Evolutionary conservation across 2,329 filamentous ascomycete species (phyloP), one percentile per base, ranked within the genome.

Genomic region (Microdochium trichocladiopsis): DNA sequence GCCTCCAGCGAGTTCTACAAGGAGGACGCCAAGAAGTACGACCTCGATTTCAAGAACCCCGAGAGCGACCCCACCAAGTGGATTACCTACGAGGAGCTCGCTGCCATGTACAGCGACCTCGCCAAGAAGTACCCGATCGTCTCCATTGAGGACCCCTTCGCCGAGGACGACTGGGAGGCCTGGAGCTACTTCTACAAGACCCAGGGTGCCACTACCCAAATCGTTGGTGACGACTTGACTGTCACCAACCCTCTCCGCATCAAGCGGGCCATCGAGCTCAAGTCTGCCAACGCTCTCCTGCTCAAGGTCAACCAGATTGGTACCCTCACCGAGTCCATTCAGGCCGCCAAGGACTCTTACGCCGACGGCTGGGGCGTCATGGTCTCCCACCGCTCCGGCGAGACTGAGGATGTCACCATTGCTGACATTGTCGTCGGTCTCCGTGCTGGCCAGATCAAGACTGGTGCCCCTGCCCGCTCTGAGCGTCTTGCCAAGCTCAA

Each of bases 131-230:
- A 99, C 81, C 93, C 94, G 67, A 99, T 99, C 69, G 90, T 97
- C 77, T 90, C 84, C 75, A 97, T 99, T 66, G 94, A 99, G 80
- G 94, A 99, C 73, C 94, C 94, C 71, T 99, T 99, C 77, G 93
- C 90, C 60, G 94, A 99, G 84, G 94, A 97, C 69, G 94, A 99
- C 82, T 99, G 94, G 94, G 93, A 97, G 84, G 94, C 94, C 57
- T 99, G 94, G 94, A 95, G 90, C 85, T 96, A 97, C 87, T 99
- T 97, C 87, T 96, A 88, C 88, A 96, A 96, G 88, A 94, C 90
- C 66, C 91, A 90, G 70, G 86, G 96, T 76, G 92, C 95, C 82
- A 45, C 41, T 12, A 21, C 16, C 41, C 94, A 99, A 83, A 91
- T 99, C 70, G 94, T 99, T 62, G 94, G 87, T 79, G 94, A 99